These are phyloP conservation scores for Corinectria fuckeliana DNA, from an alignment of 2,329 filamentous ascomycete species.

Conservation along the genomic window DNA sequence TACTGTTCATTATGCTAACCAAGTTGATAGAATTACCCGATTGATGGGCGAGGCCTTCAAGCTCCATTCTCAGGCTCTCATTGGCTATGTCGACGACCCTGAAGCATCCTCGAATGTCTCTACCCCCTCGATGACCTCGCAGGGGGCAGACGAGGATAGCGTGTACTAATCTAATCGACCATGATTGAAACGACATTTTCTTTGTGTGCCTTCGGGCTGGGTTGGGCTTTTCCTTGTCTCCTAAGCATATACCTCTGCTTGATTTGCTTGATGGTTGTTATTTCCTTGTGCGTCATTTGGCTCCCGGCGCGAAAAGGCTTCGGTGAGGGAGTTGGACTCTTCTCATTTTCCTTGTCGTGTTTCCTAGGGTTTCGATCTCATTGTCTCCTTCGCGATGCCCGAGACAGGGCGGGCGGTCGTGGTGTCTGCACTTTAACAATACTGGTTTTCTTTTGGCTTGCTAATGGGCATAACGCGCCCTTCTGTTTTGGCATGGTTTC, in stretches of 20 bases:
- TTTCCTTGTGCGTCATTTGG: slow-evolving; percentile 37
- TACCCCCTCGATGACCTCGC: slow-evolving; percentile 74
- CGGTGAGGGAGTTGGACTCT: slow-evolving; percentile 39
- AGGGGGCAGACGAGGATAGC: slow-evolving; percentile 74
- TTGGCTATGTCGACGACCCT: slow-evolving; percentile 89
- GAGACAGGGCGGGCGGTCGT: slow-evolving; percentile 47
- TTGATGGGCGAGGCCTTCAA: slow-evolving; percentile 99
- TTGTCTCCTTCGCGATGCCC: slow-evolving; percentile 43
- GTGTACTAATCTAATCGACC: slow-evolving; percentile 65
- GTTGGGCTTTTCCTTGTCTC: slow-evolving; percentile 36
- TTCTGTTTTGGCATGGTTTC: slow-evolving; percentile 33
- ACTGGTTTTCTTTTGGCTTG: slow-evolving; percentile 26
- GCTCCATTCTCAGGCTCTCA: slow-evolving; percentile 90
- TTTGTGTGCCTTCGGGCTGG: slow-evolving; percentile 43
- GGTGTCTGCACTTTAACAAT: slow-evolving; percentile 28
- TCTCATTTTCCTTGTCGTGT: slow-evolving; percentile 35
- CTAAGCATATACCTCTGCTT: slow-evolving; percentile 45
- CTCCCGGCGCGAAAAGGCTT: slow-evolving; percentile 33
- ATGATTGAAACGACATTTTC: slow-evolving; percentile 60
- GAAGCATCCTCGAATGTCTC: slow-evolving; percentile 73
- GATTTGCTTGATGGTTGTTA: slow-evolving; percentile 37
- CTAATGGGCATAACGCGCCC: slow-evolving; percentile 22
- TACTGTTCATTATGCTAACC: slow-evolving; percentile 25
- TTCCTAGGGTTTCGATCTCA: slow-evolving; percentile 36
- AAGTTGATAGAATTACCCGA: slow-evolving; percentile 75